Evolutionary conservation across 2,329 filamentous ascomycete genomes (phyloP).

Genomic region (Ascochyta lentis): DNA sequence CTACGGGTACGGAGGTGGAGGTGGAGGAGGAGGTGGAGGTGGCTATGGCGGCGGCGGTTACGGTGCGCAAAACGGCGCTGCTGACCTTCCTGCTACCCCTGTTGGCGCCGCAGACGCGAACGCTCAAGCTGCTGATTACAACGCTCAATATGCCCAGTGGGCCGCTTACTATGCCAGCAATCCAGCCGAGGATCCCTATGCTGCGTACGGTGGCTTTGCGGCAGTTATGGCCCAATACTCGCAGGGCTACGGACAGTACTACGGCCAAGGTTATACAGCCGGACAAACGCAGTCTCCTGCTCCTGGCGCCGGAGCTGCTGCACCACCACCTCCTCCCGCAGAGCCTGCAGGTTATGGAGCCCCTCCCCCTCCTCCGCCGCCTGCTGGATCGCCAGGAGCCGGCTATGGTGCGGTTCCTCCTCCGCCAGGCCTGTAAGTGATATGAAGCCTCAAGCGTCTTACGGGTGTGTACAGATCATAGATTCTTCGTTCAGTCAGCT

Average conservation of each 20-base stretch:
- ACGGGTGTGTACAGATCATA: slow-evolving; percentile 7
- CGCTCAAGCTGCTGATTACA: slow-evolving; percentile 66
- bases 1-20: slow-evolving; percentile 50
- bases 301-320: slow-evolving; percentile 35
- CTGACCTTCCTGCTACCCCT: slow-evolving; percentile 38
- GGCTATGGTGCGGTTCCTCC: slow-evolving; percentile 43
- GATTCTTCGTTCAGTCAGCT: neutral
- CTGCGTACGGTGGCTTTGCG: slow-evolving; percentile 80
- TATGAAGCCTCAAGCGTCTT: slow-evolving; percentile 16
- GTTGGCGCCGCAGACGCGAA: slow-evolving; percentile 54
- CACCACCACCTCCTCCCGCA: slow-evolving; percentile 41
- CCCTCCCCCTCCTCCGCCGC: slow-evolving; percentile 43
- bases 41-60: slow-evolving; percentile 43
- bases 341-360: slow-evolving; percentile 39
- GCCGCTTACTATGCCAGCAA: slow-evolving; percentile 64
- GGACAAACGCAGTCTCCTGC: slow-evolving; percentile 36
- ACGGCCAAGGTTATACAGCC: slow-evolving; percentile 30
- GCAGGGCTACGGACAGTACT: slow-evolving; percentile 42
- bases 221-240: slow-evolving; percentile 38
- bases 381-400: slow-evolving; percentile 42
- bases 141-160: slow-evolving; percentile 83
- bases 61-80: slow-evolving; percentile 40
- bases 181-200: slow-evolving; percentile 87
- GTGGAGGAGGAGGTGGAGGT: slow-evolving; percentile 43
- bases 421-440: slow-evolving; percentile 26